These are phyloP conservation scores for Penicillium sp. DNA, from an alignment of 2,329 filamentous ascomycete genomes.

Conservation along the genomic window DNA sequence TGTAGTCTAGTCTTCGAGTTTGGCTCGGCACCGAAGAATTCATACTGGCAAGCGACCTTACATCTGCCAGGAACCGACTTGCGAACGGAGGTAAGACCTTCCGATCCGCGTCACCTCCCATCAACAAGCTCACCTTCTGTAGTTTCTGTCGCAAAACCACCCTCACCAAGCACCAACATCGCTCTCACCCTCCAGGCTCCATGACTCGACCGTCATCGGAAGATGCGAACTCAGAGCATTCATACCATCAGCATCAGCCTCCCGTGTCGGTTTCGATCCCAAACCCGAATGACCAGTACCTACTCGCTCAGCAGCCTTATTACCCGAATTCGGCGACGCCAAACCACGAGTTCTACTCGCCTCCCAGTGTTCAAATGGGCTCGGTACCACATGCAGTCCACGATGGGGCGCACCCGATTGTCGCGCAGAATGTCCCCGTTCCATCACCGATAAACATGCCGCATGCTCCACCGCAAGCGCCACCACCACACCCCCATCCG, in stretches of 20 bases:
- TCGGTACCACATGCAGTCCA: conserved; percentile 27
- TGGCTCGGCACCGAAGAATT: conserved; percentile 42
- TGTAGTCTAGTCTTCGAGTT: conserved; percentile 36
- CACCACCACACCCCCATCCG: conserved; percentile 26
- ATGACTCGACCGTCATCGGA: conserved; percentile 37
- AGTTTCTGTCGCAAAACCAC: conserved; percentile 45
- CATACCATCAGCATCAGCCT: conserved; percentile 29
- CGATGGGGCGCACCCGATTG: conserved; percentile 29
- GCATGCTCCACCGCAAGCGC: conserved; percentile 29
- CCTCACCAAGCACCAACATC: conserved; percentile 42
- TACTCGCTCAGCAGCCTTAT: conserved; percentile 37
- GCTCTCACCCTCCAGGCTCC: conserved; percentile 37
- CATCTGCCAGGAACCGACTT: conserved; percentile 41
- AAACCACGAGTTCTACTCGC: conserved; percentile 39
- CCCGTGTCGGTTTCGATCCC: conserved; percentile 31
- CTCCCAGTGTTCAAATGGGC: conserved; percentile 32
- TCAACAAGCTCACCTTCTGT: conserved; percentile 4
- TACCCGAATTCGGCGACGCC: conserved; percentile 35
- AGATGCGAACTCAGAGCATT: conserved; percentile 38
- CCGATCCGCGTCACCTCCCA: not conserved
- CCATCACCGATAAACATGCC: conserved; percentile 30
- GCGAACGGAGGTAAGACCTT: conserved; percentile 37
- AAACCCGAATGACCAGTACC: conserved; percentile 36
- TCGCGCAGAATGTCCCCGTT: conserved; percentile 31
- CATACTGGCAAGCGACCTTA: conserved; percentile 44